Evolutionary conservation across 441 rosid species (phyloP).

Genomic region (Euphorbia corollata): DNA sequence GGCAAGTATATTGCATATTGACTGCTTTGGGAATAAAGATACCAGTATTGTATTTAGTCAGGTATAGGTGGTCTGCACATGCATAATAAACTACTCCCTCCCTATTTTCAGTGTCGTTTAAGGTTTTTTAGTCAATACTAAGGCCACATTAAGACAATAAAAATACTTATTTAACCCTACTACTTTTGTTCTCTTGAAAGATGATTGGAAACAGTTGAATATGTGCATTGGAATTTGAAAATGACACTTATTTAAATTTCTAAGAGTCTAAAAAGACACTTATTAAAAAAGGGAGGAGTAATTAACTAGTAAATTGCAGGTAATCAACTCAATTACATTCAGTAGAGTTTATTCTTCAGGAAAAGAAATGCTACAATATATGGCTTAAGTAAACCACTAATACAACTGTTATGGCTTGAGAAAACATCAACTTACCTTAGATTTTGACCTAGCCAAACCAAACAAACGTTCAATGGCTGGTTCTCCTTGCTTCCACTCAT

Average conservation of each 20-base stretch:
- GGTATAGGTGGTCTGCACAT: background rate
- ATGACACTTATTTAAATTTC: too few species aligned
- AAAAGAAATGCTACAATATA: background rate
- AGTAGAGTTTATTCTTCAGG: background rate
- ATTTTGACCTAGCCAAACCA: slow-evolving; percentile 50
- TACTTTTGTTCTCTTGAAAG: too few species aligned
- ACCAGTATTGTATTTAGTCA: background rate
- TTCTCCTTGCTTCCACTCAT: slow-evolving; percentile 92
- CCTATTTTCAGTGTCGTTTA: too few species aligned
- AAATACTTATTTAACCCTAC: too few species aligned
- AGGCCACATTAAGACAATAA: too few species aligned
- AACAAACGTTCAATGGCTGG: slow-evolving; percentile 78
- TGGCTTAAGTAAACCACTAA: background rate
- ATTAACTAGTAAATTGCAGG: background rate
- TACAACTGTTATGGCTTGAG: slow-evolving; percentile 10
- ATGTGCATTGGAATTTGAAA: too few species aligned
- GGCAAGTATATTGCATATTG: background rate
- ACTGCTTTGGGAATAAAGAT: background rate
- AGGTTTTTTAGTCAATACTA: too few species aligned
- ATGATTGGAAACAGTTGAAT: too few species aligned
- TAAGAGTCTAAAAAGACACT: too few species aligned
- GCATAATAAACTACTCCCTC: background rate
- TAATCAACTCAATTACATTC: background rate
- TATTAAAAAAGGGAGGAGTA: too few species aligned
- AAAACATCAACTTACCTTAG: slow-evolving; percentile 39